phyloP scores from a whole-genome alignment of 768 basidiomycete genomes.

The Collybia sp. region DNA sequence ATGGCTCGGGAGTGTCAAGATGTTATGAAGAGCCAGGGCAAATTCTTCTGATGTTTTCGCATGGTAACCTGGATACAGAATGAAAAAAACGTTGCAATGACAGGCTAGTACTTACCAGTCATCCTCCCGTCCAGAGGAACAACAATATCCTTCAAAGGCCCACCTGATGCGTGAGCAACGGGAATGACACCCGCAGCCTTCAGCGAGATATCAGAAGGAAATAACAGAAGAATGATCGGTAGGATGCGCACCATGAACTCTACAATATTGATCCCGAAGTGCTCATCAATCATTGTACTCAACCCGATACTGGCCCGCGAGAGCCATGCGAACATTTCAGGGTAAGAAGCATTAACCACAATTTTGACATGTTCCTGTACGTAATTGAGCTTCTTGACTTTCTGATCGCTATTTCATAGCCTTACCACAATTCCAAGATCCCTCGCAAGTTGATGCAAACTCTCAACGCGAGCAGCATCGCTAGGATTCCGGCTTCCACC shows the following conservation, averaged over 20 bases:
- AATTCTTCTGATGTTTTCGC: slow-evolving; percentile 63
- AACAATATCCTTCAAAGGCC: slow-evolving; percentile 88
- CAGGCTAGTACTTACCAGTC: slow-evolving; percentile 44
- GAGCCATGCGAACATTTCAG: slow-evolving; percentile 65
- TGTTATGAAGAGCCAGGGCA: slow-evolving; percentile 60
- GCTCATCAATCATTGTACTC: slow-evolving; percentile 97
- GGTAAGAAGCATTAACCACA: slow-evolving; percentile 78
- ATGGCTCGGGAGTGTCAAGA: slow-evolving; percentile 48
- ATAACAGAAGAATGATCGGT: not conserved
- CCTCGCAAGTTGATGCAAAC: slow-evolving; percentile 50
- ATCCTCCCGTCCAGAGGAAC: slow-evolving; percentile 67
- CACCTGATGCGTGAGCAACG: slow-evolving; percentile 89
- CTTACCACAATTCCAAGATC: slow-evolving; percentile 64
- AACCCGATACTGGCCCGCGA: slow-evolving; percentile 77
- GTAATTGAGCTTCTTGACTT: not conserved
- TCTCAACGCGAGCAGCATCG: slow-evolving; percentile 67
- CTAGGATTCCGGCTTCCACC: slow-evolving; percentile 81
- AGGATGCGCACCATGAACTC: slow-evolving; percentile 84
- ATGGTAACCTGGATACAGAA: slow-evolving; percentile 59
- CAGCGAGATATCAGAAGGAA: not conserved
- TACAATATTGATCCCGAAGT: slow-evolving; percentile 97
- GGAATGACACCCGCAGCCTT: slow-evolving; percentile 94
- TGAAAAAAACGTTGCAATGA: not conserved
- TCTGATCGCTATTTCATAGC: too few species aligned
- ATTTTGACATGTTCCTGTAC: slow-evolving; percentile 70